Evolutionary conservation across 2,329 filamentous ascomycete species (phyloP), one percentile per base, ranked within the genome.

Genomic region (Colletotrichum acutatum): DNA sequence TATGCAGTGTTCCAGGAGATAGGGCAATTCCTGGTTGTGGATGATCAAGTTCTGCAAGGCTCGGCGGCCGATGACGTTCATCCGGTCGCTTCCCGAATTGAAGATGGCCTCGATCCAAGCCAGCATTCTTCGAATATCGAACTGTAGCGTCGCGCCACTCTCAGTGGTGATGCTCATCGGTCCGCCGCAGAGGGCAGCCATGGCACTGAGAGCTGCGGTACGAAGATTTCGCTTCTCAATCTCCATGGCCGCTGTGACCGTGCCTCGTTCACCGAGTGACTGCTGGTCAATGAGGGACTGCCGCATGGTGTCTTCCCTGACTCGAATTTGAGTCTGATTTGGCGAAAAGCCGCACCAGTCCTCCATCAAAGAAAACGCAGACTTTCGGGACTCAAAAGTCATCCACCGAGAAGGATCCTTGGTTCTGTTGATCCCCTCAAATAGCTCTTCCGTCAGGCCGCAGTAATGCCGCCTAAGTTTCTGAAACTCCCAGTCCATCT

Each of bases 311-410:
- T 97, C 93, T 82, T 98, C 95, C 74, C 95, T 89, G 71, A 92
- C 91, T 5, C 92, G 90, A 53, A 98, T 94, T 75, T 97, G 94
- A 16, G 85, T 87, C 80, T 97, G 95, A 75, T 98, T 98, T 0
- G 95, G 95, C 8, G 95, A 98, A 81, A 97, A 98, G 2, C 97
- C 97, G 80, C 97, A 99, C 97, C 97, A 99, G 76, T 98, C 96
- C 82, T 99, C 97, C 95, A 99, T 98, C 60, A 99, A 85, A 0
- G 95, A 92, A 79, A 99, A 99, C 0, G 96, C 94, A 5, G 97
- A 98, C 80, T 98, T 98, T 53, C 97, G 89, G 14, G 95, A 94
- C 81, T 99, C 97, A 79, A 99, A 99, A 0, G 97, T 95, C 90
- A 99, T 97, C 96, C 97, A 99, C 37, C 95, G 90, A 5, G 94